Evolutionary conservation across 1,139 yeast genomes (phyloP).

Genomic region (Hanseniaspora uvarum): DNA sequence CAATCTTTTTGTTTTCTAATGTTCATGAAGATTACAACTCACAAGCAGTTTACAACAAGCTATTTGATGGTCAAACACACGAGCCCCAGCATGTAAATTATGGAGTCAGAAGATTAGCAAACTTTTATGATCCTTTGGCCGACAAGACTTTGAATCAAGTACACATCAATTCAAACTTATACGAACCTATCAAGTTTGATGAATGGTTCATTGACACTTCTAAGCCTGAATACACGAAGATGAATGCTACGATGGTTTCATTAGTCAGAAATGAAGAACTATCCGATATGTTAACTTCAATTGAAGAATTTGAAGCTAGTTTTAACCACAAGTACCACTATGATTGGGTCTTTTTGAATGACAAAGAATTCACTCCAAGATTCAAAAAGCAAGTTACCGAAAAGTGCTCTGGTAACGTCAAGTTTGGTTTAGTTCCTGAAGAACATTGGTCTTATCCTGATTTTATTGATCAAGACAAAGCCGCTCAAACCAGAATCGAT

Average conservation of each 20-base stretch:
- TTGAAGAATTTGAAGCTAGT: conserved; percentile 38
- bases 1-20: conserved; percentile 8
- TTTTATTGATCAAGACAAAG: conserved; percentile 50
- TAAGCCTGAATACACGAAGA: conserved; percentile 19
- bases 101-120: neutral
- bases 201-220: conserved; percentile 12
- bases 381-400: conserved; percentile 37
- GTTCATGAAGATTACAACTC: conserved; percentile 13
- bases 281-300: conserved; percentile 4
- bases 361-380: conserved; percentile 41
- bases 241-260: conserved; percentile 17
- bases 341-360: conserved; percentile 57
- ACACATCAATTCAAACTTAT: conserved; percentile 1
- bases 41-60: conserved; percentile 8
- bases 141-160: conserved; percentile 6
- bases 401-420: conserved; percentile 39
- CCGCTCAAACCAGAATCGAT: conserved; percentile 40
- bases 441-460: conserved; percentile 51
- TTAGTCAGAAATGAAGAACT: conserved; percentile 13
- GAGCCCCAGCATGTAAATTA: neutral
- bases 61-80: neutral
- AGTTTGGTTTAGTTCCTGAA: conserved; percentile 43
- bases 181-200: conserved; percentile 8
- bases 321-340: conserved; percentile 46
- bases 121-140: conserved; percentile 7